phyloP scores from a whole-genome alignment of 2,329 filamentous ascomycete species.

The Emergomyces pasteurianus region DNA sequence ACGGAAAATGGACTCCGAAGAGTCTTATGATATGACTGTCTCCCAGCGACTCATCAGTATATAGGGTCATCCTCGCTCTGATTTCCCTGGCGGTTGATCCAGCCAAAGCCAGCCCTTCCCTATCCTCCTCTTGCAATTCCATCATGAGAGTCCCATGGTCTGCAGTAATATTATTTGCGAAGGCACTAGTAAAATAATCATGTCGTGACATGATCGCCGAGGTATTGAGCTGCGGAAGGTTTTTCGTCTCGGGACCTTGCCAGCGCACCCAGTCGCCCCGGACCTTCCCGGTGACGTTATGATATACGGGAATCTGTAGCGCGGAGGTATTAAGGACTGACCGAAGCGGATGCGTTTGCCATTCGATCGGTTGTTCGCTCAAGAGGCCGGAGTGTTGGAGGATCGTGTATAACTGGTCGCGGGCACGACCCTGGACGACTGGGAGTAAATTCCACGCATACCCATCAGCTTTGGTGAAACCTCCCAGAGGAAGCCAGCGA shows the following conservation, averaged over 20 bases:
- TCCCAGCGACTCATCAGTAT: conserved; percentile 57
- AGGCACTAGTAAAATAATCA: conserved; percentile 55
- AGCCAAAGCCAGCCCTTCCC: conserved; percentile 25
- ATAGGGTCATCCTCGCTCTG: conserved; percentile 56
- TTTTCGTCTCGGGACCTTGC: conserved; percentile 27
- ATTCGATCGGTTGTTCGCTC: conserved; percentile 18
- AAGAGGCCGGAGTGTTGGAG: conserved; percentile 22
- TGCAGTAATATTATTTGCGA: conserved; percentile 72
- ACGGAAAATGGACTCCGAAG: conserved; percentile 75
- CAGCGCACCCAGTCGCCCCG: conserved; percentile 63
- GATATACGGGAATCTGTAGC: conserved; percentile 50
- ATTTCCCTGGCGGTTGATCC: conserved; percentile 54
- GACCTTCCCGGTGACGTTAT: conserved; percentile 65
- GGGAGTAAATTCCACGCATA: conserved; percentile 67
- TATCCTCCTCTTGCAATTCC: conserved; percentile 47
- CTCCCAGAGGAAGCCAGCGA: conserved; percentile 59
- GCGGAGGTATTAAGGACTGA: conserved; percentile 25
- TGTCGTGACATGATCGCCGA: conserved; percentile 52
- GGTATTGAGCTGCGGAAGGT: conserved; percentile 48
- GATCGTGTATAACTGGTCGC: conserved; percentile 38
- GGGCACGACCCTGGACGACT: conserved; percentile 52
- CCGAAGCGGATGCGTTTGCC: conserved; percentile 12
- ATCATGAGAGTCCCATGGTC: conserved; percentile 56
- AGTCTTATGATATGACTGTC: conserved; percentile 69
- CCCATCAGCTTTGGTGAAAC: conserved; percentile 60